Evolutionary conservation across 305 asterid species (phyloP), one percentile per base, ranked within the genome.

Genomic region (Fraxinus dipetala): DNA sequence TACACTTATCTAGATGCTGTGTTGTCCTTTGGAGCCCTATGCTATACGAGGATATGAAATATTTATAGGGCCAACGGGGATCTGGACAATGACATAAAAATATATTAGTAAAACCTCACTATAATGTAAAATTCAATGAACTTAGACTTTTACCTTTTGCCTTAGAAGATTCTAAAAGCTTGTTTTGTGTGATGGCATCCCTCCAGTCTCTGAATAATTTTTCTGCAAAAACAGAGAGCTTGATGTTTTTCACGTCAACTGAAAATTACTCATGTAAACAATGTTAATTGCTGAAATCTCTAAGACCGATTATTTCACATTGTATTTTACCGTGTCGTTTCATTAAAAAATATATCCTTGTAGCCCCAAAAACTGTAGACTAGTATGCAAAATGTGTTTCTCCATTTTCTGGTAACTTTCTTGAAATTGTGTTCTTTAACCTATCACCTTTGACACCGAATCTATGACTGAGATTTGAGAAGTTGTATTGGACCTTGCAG

Each of bases 401-500:
- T 31, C 28, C 81, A 22, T 85, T 35, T 59, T 78, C 34, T 72
- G 38, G 51, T 34, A 18, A 80, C 73, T 24, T 20, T 83, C 75
- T 34, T 70, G 20, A 45, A 30, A 31, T n/a, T 54, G 10, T 24
- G 16, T 77, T 79, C 78, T 83, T 75, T 79, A 38, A 20, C 75
- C 76, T 61, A 5, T 30, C 56, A 24, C 40, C 79, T 72, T 85
- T 69, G 82, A 63, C 67, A 80, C 84, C 9, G 81, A 32, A 7
- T 43, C 38, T 82, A 59, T 51, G 69, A 24, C 24, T 80, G 45
- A 67, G 77, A 56, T 32, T 80, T 48, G 87, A 72, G 30, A 75
- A 78, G 35, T 79, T 69, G 61, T 81, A 48, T 70, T 82, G 86
- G 82, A 79, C 84, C 79, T 65, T 89, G 83, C 88, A 96, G 98